Conservation (phyloP, 768 basidiomycete species). For the Paxillus rubicundulus region DNA sequence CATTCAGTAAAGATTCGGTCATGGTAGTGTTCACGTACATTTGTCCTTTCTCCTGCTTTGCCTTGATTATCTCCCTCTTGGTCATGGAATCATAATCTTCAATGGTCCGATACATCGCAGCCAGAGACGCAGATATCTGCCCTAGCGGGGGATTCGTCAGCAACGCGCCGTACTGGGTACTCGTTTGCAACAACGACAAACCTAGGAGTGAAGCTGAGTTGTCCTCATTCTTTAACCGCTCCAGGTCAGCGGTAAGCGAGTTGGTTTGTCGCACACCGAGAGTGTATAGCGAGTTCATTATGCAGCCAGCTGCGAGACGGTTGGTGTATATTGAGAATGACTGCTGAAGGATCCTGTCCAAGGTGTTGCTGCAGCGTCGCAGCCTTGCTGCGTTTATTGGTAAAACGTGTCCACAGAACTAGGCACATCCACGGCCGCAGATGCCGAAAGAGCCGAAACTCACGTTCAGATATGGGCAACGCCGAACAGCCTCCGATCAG, state of each 20-base stretch:
- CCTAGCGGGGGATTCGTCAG: constrained; percentile 50
- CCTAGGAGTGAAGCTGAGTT: constrained; percentile 79
- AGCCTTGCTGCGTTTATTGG: background rate
- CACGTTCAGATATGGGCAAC: background rate
- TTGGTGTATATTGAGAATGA: background rate
- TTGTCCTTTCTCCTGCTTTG: constrained; percentile 95
- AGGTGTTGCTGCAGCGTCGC: background rate
- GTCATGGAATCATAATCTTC: constrained; percentile 98
- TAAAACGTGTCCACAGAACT: constrained; percentile 4
- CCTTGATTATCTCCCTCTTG: constrained; percentile 91
- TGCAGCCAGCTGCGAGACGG: constrained; percentile 11
- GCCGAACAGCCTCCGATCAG: background rate
- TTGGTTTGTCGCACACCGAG: constrained; percentile 90
- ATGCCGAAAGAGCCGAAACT: background rate
- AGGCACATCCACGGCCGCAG: background rate
- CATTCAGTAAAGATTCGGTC: constrained; percentile 2
- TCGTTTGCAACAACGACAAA: constrained; percentile 35
- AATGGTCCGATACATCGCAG: constrained; percentile 89
- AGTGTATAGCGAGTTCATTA: constrained; percentile 95
- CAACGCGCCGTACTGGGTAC: background rate
- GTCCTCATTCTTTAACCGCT: constrained; percentile 78
- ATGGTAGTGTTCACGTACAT: constrained; percentile 52
- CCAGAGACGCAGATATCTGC: constrained; percentile 97
- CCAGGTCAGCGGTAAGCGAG: constrained; percentile 84
- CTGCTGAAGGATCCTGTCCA: background rate